A percentile compares a stretch with the other conserved stretches of the same genome.
phyloP scores from a whole-genome alignment of 768 basidiomycete genomes.

The Amanita exitialis region DNA sequence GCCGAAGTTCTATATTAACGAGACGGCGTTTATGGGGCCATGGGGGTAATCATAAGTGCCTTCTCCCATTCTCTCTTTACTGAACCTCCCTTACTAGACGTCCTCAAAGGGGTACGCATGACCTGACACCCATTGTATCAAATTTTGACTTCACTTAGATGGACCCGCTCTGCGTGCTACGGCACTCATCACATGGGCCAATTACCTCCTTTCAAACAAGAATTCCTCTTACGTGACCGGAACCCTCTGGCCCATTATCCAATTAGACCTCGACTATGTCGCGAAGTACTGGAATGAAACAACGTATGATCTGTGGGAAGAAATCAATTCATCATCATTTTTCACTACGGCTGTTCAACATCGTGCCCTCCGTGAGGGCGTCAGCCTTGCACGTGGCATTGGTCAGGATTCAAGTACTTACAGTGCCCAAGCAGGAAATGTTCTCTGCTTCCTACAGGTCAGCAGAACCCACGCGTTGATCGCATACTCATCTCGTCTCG shows the following conservation, averaged over 20 bases:
- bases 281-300: slow-evolving; percentile 56
- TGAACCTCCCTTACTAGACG: slow-evolving; percentile 19
- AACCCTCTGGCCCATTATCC: slow-evolving; percentile 60
- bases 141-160: slow-evolving; percentile 28
- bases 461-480: neutral
- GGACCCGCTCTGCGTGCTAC: slow-evolving; percentile 65
- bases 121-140: no score
- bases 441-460: slow-evolving; percentile 73
- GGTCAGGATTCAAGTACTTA: slow-evolving; percentile 40
- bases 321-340: slow-evolving; percentile 62
- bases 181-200: slow-evolving; percentile 57
- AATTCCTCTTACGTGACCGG: slow-evolving; percentile 35
- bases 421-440: slow-evolving; percentile 45
- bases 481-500: neutral
- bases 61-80: neutral
- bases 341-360: slow-evolving; percentile 78
- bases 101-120: slow-evolving; percentile 43
- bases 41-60: slow-evolving; percentile 63
- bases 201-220: slow-evolving; percentile 41
- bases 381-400: slow-evolving; percentile 45
- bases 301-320: slow-evolving; percentile 72
- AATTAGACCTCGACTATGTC: slow-evolving; percentile 70
- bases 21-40: slow-evolving; percentile 8
- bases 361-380: slow-evolving; percentile 60
- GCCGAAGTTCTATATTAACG: no score